phyloP scores from a whole-genome alignment of 768 basidiomycete genomes.

The Russula griseocarnosa region DNA sequence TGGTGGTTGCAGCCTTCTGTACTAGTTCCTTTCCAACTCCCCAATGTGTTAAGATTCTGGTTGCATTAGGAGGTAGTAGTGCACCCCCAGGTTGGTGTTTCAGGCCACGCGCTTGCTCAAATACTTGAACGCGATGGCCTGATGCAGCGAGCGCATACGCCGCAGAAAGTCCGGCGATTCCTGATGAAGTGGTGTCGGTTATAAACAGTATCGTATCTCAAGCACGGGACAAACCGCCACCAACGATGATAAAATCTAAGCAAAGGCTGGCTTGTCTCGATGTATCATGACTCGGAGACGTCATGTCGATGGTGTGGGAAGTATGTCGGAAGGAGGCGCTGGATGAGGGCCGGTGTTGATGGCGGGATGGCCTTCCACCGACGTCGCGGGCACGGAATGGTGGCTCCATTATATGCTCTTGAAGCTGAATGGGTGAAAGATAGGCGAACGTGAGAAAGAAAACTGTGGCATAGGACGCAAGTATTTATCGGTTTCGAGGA shows the following conservation, averaged over 20 bases:
- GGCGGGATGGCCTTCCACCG: neutral
- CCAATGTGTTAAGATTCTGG: conserved; percentile 26
- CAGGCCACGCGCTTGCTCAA: conserved; percentile 14
- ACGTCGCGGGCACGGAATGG: neutral
- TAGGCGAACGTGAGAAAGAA: conserved; percentile 16
- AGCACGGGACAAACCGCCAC: conserved; percentile 21
- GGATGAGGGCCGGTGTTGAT: neutral
- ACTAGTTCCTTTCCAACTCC: conserved; percentile 26
- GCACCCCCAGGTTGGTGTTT: conserved; percentile 18
- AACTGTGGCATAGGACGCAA: neutral
- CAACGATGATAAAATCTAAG: conserved; percentile 27
- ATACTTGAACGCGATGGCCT: conserved; percentile 26
- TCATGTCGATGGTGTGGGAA: neutral
- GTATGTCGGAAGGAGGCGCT: conserved; percentile 3
- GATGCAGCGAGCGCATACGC: conserved; percentile 26
- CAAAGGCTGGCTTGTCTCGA: conserved; percentile 17
- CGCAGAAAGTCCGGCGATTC: conserved; percentile 26
- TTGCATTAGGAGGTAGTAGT: conserved; percentile 25
- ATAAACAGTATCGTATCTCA: neutral
- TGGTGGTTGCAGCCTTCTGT: conserved; percentile 5
- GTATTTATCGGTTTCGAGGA: conserved; percentile 22
- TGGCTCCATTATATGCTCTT: neutral
- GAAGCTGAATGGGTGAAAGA: neutral
- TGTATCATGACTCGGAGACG: neutral
- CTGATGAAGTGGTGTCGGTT: conserved; percentile 10